Evolutionary conservation across 2,329 filamentous ascomycete species (phyloP).

Genomic region (Fusarium sp.): DNA sequence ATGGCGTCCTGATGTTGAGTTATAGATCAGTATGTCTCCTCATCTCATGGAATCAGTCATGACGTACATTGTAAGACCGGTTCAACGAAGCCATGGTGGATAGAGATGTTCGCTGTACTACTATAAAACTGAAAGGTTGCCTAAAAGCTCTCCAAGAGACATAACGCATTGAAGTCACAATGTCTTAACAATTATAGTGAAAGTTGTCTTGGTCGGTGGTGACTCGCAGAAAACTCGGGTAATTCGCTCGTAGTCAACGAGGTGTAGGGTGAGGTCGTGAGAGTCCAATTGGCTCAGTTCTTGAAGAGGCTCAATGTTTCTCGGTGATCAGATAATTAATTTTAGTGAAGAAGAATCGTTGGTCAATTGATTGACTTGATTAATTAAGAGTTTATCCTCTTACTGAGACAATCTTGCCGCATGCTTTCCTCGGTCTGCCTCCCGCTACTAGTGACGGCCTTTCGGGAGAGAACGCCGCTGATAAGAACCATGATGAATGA

Average conservation of each 20-base stretch:
- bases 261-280: not conserved
- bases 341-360: not conserved
- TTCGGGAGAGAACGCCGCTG: slow-evolving; percentile 26
- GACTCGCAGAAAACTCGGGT: slow-evolving; percentile 45
- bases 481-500: not conserved
- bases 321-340: not conserved
- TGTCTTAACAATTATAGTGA: slow-evolving; percentile 1
- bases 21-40: slow-evolving; percentile 14
- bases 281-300: not conserved
- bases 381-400: slow-evolving; percentile 1
- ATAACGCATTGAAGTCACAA: slow-evolving; percentile 49
- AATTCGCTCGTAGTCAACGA: slow-evolving; percentile 33
- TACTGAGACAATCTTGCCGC: slow-evolving; percentile 8
- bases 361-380: not conserved
- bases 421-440: slow-evolving; percentile 21
- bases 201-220: slow-evolving; percentile 12
- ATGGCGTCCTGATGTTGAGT: slow-evolving; percentile 78
- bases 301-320: not conserved
- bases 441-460: slow-evolving; percentile 23
- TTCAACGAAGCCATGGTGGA: slow-evolving; percentile 46
- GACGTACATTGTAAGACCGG: slow-evolving; percentile 51
- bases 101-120: slow-evolving; percentile 18
- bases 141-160: slow-evolving; percentile 44
- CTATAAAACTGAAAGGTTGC: slow-evolving; percentile 38
- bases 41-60: not conserved